A percentile compares a stretch with the other conserved stretches of the same genome.
phyloP scores from a whole-genome alignment of 345 rosid species.

The Raphanus raphanistrum region DNA sequence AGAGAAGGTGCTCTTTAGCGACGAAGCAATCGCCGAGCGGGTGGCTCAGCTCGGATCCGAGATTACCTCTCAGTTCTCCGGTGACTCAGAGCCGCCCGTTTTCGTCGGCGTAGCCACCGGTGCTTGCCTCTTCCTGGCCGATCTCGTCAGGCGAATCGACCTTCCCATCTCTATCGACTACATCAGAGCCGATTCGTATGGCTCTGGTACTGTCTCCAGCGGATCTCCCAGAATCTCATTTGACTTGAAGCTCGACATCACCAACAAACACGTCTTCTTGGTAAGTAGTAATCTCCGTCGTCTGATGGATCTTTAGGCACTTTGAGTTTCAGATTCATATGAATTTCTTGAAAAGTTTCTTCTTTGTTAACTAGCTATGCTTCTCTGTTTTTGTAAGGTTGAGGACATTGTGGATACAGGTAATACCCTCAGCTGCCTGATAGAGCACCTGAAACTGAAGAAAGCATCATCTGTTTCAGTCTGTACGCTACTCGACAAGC shows the following conservation, averaged over 20 bases:
- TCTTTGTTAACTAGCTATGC: background rate
- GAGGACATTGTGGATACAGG: conserved; percentile 98
- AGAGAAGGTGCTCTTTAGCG: conserved; percentile 59
- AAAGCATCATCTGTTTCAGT: conserved; percentile 83
- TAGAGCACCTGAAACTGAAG: conserved; percentile 54
- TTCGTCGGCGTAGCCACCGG: conserved; percentile 89
- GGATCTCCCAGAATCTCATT: conserved; percentile 64
- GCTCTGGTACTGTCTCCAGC: conserved; percentile 60
- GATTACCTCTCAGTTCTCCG: conserved; percentile 51
- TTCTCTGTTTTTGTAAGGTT: conserved; percentile 47
- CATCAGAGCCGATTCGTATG: conserved; percentile 75
- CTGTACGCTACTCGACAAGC: conserved; percentile 78
- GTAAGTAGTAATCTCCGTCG: conserved; percentile 38
- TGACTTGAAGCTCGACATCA: conserved; percentile 64
- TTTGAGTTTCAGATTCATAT: background rate
- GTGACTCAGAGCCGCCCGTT: conserved; percentile 50
- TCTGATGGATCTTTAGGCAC: no score
- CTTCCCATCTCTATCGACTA: conserved; percentile 64
- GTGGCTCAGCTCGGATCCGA: conserved; percentile 61
- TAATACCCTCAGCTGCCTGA: conserved; percentile 60
- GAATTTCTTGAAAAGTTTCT: background rate
- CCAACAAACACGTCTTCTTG: conserved; percentile 68
- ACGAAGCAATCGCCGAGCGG: conserved; percentile 53
- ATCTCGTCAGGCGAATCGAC: conserved; percentile 60
- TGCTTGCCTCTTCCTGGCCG: conserved; percentile 79